Evolutionary conservation across 2,329 filamentous ascomycete genomes (phyloP).

Genomic region (Penicillium hesseltinei): DNA sequence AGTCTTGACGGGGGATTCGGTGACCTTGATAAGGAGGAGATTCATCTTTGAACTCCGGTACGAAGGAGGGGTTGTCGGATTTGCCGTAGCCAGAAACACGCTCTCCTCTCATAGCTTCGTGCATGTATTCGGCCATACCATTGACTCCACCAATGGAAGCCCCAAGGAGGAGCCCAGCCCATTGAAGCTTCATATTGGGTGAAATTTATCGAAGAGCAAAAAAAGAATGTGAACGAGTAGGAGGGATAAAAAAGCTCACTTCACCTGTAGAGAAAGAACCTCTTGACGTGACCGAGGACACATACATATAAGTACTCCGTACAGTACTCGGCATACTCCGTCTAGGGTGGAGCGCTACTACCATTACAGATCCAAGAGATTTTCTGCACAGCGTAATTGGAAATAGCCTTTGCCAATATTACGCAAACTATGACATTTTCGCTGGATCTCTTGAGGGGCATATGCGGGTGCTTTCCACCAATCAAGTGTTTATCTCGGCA

Average conservation of each 20-base stretch:
- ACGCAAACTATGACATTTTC: neutral
- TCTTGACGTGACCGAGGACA: neutral
- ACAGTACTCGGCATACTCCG: neutral
- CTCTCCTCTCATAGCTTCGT: constrained; percentile 8
- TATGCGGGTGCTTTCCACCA: neutral
- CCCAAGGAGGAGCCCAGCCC: constrained; percentile 7
- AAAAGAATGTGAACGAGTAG: neutral
- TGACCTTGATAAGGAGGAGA: constrained; percentile 15
- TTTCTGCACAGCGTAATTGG: neutral
- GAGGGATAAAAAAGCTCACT: neutral
- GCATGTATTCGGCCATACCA: constrained; percentile 9
- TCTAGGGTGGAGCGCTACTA: neutral
- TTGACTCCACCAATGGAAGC: constrained; percentile 6
- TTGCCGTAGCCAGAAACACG: constrained; percentile 10
- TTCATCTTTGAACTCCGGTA: constrained; percentile 9
- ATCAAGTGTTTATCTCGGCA: neutral
- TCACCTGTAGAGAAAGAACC: neutral
- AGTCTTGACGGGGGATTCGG: constrained; percentile 11
- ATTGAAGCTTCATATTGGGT: constrained; percentile 7
- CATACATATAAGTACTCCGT: neutral
- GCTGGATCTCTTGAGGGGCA: neutral
- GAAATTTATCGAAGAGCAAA: neutral
- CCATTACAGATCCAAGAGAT: neutral
- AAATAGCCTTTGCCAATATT: neutral
- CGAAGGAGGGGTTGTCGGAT: neutral